phyloP scores from a whole-genome alignment of 1,139 yeast species.

The Diutina ranongensis region DNA sequence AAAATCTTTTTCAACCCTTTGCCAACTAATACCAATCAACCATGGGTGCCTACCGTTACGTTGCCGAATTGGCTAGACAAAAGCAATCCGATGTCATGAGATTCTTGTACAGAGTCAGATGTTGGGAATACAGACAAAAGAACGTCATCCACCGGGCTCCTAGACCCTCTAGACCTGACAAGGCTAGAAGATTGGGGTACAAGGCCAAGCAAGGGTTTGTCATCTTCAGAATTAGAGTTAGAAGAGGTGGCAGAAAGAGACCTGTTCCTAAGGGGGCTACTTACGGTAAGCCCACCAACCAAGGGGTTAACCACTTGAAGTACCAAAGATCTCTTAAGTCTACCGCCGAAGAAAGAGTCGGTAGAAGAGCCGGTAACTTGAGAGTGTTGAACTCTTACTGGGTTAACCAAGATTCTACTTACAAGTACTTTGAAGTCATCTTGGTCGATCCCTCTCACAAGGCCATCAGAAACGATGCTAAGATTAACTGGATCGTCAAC shows the following conservation, averaged over 20 bases:
- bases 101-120: slow-evolving; percentile 98
- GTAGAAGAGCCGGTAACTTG: slow-evolving; percentile 97
- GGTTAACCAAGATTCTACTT: slow-evolving; percentile 98
- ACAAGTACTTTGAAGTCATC: slow-evolving; percentile 98
- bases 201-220: slow-evolving; percentile 99
- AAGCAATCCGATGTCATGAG: slow-evolving; percentile 99
- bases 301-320: slow-evolving; percentile 98
- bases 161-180: slow-evolving; percentile 99
- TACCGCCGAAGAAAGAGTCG: slow-evolving; percentile 99
- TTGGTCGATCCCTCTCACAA: slow-evolving; percentile 95
- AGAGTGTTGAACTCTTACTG: slow-evolving; percentile 99
- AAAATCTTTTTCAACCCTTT: background rate
- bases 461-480: slow-evolving; percentile 98
- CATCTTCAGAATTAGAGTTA: slow-evolving; percentile 96
- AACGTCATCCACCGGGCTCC: slow-evolving; percentile 98
- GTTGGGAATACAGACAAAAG: slow-evolving; percentile 99
- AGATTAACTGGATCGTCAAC: slow-evolving; percentile 99
- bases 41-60: slow-evolving; percentile 99
- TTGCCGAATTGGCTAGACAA: slow-evolving; percentile 99
- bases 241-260: slow-evolving; percentile 99
- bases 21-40: slow-evolving; percentile 10
- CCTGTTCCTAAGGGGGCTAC: slow-evolving; percentile 99
- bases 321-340: slow-evolving; percentile 97
- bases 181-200: slow-evolving; percentile 99
- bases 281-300: slow-evolving; percentile 99